Base-by-base conservation (phyloP, 306 rosid species). In the Lathyrus tuberosus region DNA sequence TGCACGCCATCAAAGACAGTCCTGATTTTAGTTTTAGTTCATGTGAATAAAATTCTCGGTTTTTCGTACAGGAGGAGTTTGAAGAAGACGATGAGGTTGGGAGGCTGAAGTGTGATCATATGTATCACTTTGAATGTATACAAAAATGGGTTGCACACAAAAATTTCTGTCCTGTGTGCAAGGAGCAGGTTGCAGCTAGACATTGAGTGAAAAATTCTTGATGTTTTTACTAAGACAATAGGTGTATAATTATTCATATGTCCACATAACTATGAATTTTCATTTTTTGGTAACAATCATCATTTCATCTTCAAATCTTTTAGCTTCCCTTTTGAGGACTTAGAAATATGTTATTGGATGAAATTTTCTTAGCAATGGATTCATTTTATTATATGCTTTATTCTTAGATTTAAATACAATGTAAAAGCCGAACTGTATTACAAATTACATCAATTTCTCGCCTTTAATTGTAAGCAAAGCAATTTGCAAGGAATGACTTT, bases 101-200 rank as follows among this genome's bases (percentile, higher is more conserved):
- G n/a, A 91, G 62, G 83, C 84, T 95, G 65, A 79, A 84, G 15
- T 95, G 99, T 54, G 92, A 86, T 33, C 97, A 95, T 52, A 42
- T 76, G 72, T 91, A 86, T 70, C 99, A 95, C 80, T 56, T 84
- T 31, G 74, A 82, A 43, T 91, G 99, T 67, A 86, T 95, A 80
- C 80, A 79, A 57, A 89, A 83, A 84, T 95, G 99, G 99, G 89
- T 87, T 68, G 80, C 76, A 12, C 96, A 86, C 9, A 95, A 91
- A 68, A 95, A 95, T 44, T 77, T 79, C 71, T 94, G 99, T 78
- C 99, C 99, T 0, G 87, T 94, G 37, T 94, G 99, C 60, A 94
- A 94, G 87, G 76, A 75, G 15, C 92, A 88, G 64, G 96, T 87
- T 7, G 76, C 57, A n/a, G 75, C 78, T 60, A 84, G 86, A 57